Evolutionary conservation across 176 grass and related monocot species (phyloP), one percentile per base, ranked within the genome.

Genomic region (Juncus effusus): DNA sequence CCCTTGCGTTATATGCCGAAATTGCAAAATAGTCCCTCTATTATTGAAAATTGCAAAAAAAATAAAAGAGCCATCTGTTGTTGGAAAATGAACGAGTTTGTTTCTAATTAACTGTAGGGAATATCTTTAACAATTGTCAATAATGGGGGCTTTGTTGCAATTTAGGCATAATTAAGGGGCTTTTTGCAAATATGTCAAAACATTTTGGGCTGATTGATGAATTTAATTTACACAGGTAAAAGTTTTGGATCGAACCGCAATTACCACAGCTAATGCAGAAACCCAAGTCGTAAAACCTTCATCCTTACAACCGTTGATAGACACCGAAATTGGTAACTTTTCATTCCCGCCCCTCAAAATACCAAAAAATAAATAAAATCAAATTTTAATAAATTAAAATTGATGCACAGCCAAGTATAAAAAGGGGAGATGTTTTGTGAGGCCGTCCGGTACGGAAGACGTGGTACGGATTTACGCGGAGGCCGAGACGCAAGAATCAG

Each of bases 361-460:
- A 35, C 19, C 19, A 28, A 28, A 28, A 28, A 28, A 28, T 28
- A 28, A 28, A 28, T 28, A 28, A 28, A 28, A 28, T 28, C 19
- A 28, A 28, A 61, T 14, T 36, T 56, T 13, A 62, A 14, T 40
- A 38, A 6, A 47, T 47, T 47, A 6, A 56, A 61, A 10, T 51
- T 40, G 15, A 40, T 51, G 60, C 75, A 66, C 78, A 97, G 88
- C 55, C 60, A 89, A 97, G 42, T 72, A 97, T 57, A 10, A 63
- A 41, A 38, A 56, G 0, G 93, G 93, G 16, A 79, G 93, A 77
- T 97, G 88, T 71, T 97, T 91, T 65, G 77, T 92, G 54, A 78
- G 93, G 37, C 88, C 88, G 55, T 92, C 88, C 42, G 93, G 88
- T 42, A 97, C 93, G 28, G 93, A 92, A 75, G 88, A 96, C 66